phyloP scores from a whole-genome alignment of 2,329 filamentous ascomycete genomes.

The Harringtonia lauricola region DNA sequence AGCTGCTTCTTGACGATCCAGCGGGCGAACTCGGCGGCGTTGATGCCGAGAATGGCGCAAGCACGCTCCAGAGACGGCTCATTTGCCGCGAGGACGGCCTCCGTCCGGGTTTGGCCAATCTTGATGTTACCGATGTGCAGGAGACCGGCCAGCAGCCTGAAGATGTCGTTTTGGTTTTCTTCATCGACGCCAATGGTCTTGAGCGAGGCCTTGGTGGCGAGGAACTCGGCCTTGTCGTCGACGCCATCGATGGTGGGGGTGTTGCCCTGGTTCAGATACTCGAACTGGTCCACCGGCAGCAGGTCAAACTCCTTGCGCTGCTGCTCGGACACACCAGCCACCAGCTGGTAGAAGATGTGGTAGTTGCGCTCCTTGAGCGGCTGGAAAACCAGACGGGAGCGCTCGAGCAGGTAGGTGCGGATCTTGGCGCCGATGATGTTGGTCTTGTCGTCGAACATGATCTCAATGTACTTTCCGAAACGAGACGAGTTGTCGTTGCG shows the following conservation, averaged over 20 bases:
- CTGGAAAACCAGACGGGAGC: constrained; percentile 92
- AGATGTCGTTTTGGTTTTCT: constrained; percentile 71
- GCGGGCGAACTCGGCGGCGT: constrained; percentile 77
- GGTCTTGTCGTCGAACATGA: constrained; percentile 92
- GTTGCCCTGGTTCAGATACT: constrained; percentile 92
- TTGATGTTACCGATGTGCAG: constrained; percentile 95
- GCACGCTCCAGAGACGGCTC: constrained; percentile 78
- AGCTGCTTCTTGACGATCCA: constrained; percentile 99
- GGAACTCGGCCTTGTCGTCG: constrained; percentile 89
- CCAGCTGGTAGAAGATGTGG: constrained; percentile 96
- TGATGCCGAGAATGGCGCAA: constrained; percentile 76
- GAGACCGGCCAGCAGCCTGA: constrained; percentile 79
- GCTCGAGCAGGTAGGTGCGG: constrained; percentile 87
- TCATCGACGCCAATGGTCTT: constrained; percentile 75
- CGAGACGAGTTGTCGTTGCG: constrained; percentile 98
- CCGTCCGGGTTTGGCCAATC: constrained; percentile 80
- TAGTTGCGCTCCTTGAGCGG: constrained; percentile 97
- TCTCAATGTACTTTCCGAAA: constrained; percentile 99
- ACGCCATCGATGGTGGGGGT: constrained; percentile 86
- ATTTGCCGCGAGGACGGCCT: constrained; percentile 68
- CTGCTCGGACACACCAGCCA: constrained; percentile 78
- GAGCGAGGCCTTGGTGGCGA: constrained; percentile 76
- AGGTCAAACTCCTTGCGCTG: constrained; percentile 73
- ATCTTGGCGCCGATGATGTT: constrained; percentile 98
- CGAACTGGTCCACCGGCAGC: constrained; percentile 77